Evolutionary conservation across 1,284 basidiomycete genomes (phyloP).

Genomic region (Ustilago loliicola): DNA sequence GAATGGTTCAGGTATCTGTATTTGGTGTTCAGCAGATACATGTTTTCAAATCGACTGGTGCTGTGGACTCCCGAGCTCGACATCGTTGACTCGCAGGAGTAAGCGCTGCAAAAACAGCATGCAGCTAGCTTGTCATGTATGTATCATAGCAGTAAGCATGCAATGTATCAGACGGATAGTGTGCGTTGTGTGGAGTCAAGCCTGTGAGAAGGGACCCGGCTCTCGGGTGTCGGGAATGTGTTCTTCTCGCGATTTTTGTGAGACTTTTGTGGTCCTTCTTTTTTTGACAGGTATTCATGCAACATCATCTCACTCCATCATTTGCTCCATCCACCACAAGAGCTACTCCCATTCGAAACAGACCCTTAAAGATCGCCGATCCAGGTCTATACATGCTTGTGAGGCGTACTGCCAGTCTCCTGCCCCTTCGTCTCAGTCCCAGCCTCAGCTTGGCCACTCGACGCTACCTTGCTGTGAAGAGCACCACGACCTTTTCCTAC

Average conservation of each 20-base stretch:
- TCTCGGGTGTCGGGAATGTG: conserved; percentile 13
- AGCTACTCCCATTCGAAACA: not conserved
- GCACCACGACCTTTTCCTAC: not conserved
- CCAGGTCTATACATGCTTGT: conserved; percentile 31
- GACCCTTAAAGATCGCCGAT: not conserved
- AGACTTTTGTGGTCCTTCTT: not conserved
- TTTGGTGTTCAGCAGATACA: conserved; percentile 59
- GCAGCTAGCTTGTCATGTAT: not conserved
- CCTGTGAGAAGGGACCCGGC: not conserved
- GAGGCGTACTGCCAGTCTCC: not conserved
- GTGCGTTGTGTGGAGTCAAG: not conserved
- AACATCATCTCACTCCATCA: not conserved
- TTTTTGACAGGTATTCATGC: not conserved
- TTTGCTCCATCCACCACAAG: no score
- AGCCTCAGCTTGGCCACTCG: not conserved
- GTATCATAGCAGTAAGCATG: not conserved
- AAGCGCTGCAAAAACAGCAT: not conserved
- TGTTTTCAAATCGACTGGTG: conserved; percentile 54
- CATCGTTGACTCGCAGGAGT: conserved; percentile 10
- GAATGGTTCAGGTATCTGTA: conserved; percentile 69
- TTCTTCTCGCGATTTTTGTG: conserved; percentile 5
- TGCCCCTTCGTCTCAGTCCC: conserved; percentile 4
- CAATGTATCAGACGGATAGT: not conserved
- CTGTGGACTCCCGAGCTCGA: conserved; percentile 34
- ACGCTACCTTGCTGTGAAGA: not conserved